Percentiles rank a stretch among this genome's conserved stretches.
Evolutionary conservation across 352 stramenopile genomes (phyloP).

Genomic region (Pythium rhizo-oryzae): DNA sequence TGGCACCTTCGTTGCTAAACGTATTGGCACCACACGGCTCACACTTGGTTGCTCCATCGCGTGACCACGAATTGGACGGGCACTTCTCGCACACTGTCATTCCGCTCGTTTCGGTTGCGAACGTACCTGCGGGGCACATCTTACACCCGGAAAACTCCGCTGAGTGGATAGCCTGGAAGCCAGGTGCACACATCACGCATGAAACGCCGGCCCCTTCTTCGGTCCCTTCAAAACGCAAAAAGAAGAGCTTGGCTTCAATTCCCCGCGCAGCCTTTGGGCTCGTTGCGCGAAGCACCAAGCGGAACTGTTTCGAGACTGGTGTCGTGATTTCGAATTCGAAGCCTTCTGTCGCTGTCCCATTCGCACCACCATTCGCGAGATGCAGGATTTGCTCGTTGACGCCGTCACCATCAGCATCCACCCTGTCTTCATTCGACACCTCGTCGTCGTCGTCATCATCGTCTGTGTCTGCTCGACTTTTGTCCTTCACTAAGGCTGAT

Average conservation of each 20-base stretch:
- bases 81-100: constrained; percentile 56
- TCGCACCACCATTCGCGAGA: constrained; percentile 62
- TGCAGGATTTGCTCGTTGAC: constrained; percentile 45
- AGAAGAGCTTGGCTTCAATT: constrained; percentile 54
- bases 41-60: constrained; percentile 48
- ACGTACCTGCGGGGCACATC: constrained; percentile 65
- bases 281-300: constrained; percentile 59
- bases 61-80: constrained; percentile 63
- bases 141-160: constrained; percentile 44
- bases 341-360: constrained; percentile 62
- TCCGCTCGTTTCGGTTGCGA: constrained; percentile 33
- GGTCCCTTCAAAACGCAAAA: constrained; percentile 56
- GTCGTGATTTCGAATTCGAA: constrained; percentile 60
- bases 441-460: constrained; percentile 19
- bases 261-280: constrained; percentile 43
- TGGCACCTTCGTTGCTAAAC: constrained; percentile 46
- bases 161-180: constrained; percentile 49
- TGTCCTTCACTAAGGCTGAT: constrained; percentile 6
- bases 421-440: constrained; percentile 17
- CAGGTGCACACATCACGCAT: constrained; percentile 55
- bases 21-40: constrained; percentile 68
- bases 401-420: constrained; percentile 35
- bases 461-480: constrained; percentile 25
- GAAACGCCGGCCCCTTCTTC: constrained; percentile 51
- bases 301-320: constrained; percentile 49